These are phyloP conservation scores for Trichoderma erinaceum DNA, from an alignment of 495 filamentous ascomycete species.

Conservation along the genomic window DNA sequence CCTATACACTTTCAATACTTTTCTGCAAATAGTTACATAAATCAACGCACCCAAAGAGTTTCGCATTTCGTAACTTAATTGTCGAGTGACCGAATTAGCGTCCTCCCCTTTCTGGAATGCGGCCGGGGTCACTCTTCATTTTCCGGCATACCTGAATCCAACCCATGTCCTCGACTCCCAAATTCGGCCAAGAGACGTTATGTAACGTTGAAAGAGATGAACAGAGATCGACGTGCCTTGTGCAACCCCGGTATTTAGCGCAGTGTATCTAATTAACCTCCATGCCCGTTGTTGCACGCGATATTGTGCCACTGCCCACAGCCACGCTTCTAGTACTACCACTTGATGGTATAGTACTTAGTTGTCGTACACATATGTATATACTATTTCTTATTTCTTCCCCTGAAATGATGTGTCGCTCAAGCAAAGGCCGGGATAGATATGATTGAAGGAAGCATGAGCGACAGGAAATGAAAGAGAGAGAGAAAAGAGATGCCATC, in stretches of 20 bases:
- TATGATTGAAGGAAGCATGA: no score
- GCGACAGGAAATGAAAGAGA: no score
- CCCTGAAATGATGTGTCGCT: no score
- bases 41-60: no score
- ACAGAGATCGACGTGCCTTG: neutral
- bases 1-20: no score
- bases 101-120: neutral
- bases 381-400: no score
- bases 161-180: neutral
- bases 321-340: neutral
- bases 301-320: neutral
- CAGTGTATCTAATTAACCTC: neutral
- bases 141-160: constrained; percentile 11
- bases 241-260: neutral
- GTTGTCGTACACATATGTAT: no score
- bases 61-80: no score
- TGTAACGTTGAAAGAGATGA: neutral
- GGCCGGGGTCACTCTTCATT: neutral
- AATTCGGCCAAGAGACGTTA: neutral
- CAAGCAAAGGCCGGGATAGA: no score
- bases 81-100: neutral
- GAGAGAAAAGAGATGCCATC: neutral
- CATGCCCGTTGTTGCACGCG: neutral
- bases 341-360: no score
- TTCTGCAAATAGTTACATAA: no score